Base-by-base conservation (phyloP, 1,284 basidiomycete genomes). In the Sporisorium iseilematis-ciliati region DNA sequence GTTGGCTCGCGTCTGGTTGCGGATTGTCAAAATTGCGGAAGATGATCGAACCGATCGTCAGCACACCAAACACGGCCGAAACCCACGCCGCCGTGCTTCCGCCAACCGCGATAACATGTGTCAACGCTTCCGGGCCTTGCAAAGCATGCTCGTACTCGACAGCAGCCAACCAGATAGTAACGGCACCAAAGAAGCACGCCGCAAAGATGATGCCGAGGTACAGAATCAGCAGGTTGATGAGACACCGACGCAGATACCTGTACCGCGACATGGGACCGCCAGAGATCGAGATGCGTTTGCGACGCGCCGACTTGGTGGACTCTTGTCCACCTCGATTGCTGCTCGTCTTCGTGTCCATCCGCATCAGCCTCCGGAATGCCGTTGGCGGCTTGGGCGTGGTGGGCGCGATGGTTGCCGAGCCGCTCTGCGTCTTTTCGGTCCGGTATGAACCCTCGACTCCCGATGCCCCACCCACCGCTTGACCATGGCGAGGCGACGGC, bases 151-250 rank as follows among this genome's bases (percentile, higher is more conserved):
- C 65, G 56, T 78, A 77, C 60, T 74, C 61, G 16, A 59, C 49
- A 11, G 66, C 65, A 1, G 78, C 76, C 0, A 80, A 52, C 23
- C 64, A 64, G 50, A 72, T 60, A 7, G 78, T 62, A 16, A 72
- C 31, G 16, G 46, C 59, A 14, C 77, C 56, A 21, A 75, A 81
- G 29, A 62, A 56, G 55, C 58, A 57, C 11, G 78, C 79, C 2
- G 65, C 79, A n/a, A 62, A 56, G 29, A 74, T 77, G 56, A 81
- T 76, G 54, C 75, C 68, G 25, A 72, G n/a, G 55, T 80, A 80
- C 16, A 81, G 65, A 20, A 81, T 66, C 21, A 73, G 53, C 20
- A 81, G 61, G 56, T 79, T 80, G 59, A 79, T 58, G 51, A 78
- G 52, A 48, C 79, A 81, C 7, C 79, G 49, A 5, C 79, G 75